A percentile compares a stretch with the other conserved stretches of the same genome.
Conservation (phyloP, 345 rosid species). For the Eucalyptus grandis region DNA sequence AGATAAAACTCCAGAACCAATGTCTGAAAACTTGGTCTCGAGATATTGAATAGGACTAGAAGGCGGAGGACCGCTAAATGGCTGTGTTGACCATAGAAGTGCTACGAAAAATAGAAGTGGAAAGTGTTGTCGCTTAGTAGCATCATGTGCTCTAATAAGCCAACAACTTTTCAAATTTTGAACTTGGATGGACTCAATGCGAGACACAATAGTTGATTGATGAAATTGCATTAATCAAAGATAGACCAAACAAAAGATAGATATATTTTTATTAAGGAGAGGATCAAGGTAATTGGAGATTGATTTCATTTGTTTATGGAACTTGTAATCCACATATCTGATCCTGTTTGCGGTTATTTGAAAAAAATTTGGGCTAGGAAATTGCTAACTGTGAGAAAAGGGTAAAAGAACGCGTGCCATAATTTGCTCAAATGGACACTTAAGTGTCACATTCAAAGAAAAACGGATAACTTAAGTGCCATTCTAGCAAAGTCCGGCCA, state of each 20-base stretch:
- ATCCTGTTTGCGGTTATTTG: neutral
- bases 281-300: neutral
- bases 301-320: neutral
- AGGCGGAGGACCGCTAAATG: neutral
- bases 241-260: neutral
- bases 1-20: neutral
- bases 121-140: neutral
- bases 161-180: neutral
- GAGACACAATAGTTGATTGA: neutral
- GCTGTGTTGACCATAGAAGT: neutral
- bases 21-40: neutral
- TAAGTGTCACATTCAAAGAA: too few relatives aligned
- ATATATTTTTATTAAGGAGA: neutral
- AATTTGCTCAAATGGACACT: too few relatives aligned
- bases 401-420: too few relatives aligned
- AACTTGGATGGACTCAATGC: neutral
- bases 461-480: too few relatives aligned
- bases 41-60: neutral
- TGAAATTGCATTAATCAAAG: neutral
- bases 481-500: too few relatives aligned
- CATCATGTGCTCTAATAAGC: neutral
- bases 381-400: neutral
- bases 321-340: neutral
- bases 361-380: neutral
- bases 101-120: neutral